A percentile compares a stretch with the other conserved stretches of the same genome.
phyloP scores from a whole-genome alignment of 176 grass and related monocot genomes.

The Zizania latifolia region DNA sequence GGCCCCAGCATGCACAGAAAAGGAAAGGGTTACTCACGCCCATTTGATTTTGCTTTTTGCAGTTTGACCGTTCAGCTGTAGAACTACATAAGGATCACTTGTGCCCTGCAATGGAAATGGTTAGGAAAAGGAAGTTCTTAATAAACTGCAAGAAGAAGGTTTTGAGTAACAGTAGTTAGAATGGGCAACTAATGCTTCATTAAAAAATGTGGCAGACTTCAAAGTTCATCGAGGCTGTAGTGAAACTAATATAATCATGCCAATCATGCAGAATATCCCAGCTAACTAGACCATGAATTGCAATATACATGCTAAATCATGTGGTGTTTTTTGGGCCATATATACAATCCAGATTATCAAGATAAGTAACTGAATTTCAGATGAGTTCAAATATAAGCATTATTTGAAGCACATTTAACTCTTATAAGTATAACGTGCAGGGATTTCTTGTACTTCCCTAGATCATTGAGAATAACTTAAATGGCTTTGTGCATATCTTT shows the following conservation, averaged over 20 bases:
- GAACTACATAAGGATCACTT: constrained; percentile 91
- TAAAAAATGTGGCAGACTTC: no score
- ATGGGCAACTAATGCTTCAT: no score
- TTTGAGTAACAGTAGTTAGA: background rate
- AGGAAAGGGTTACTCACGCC: constrained; percentile 61
- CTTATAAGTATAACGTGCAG: background rate
- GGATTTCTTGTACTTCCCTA: background rate
- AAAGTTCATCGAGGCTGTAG: no score
- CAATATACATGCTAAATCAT: background rate
- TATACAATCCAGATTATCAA: background rate
- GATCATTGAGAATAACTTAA: background rate
- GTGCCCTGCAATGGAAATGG: constrained; percentile 61
- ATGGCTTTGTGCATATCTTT: no score
- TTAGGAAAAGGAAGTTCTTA: background rate
- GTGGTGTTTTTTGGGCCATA: background rate
- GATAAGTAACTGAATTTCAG: background rate
- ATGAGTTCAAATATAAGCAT: background rate
- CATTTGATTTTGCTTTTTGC: constrained; percentile 89
- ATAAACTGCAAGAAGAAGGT: background rate
- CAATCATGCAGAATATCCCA: no score
- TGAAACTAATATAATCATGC: no score
- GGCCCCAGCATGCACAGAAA: constrained; percentile 8
- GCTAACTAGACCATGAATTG: background rate
- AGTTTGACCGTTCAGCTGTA: constrained; percentile 73
- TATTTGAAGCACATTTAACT: background rate